These are phyloP conservation scores for Myxozyma vanderwaltii DNA, from an alignment of 805 yeast genomes.

Conservation along the genomic window DNA sequence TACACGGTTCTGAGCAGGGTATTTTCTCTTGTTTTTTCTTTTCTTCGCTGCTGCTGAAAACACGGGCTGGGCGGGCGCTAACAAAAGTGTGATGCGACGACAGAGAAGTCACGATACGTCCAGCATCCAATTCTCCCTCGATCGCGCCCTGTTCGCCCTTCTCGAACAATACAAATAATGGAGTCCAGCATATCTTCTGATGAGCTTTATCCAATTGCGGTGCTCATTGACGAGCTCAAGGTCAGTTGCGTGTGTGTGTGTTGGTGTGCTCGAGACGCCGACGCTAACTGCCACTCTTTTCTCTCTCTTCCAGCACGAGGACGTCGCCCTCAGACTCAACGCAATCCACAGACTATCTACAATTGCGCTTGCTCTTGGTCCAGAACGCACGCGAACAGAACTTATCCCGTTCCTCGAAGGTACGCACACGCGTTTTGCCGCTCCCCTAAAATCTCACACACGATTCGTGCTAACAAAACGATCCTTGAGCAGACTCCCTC, in stretches of 20 bases:
- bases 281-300: background rate
- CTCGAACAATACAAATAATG: background rate
- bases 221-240: conserved; percentile 93
- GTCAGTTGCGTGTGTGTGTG: too few species aligned
- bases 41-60: background rate
- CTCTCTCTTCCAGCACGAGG: too few species aligned
- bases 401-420: conserved; percentile 86
- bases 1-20: background rate
- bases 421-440: conserved; percentile 25
- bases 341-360: conserved; percentile 95
- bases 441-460: too few species aligned
- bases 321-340: conserved; percentile 85
- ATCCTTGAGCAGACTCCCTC: conserved; percentile 37
- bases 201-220: conserved; percentile 89
- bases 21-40: background rate
- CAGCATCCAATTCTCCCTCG: background rate
- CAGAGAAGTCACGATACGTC: background rate
- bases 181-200: conserved; percentile 38
- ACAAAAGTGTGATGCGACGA: background rate
- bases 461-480: too few species aligned
- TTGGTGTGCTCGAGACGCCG: background rate
- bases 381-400: conserved; percentile 86
- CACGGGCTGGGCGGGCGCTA: background rate
- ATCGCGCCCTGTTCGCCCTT: background rate
- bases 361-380: conserved; percentile 92